Evolutionary conservation across 2,329 filamentous ascomycete genomes (phyloP).

Genomic region (Helotiales sp.): DNA sequence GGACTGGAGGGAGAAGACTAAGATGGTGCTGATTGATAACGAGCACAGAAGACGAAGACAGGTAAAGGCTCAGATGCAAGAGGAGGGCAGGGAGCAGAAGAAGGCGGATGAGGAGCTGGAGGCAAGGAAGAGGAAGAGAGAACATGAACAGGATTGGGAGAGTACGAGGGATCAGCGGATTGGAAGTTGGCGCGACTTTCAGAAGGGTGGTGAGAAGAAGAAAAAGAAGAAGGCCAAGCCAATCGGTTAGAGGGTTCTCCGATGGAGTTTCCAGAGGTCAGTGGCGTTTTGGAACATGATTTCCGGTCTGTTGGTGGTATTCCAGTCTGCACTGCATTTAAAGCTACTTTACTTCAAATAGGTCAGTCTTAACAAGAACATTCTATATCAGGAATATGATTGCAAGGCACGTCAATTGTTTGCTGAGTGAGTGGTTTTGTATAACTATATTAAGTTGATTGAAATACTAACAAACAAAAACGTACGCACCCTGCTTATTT

Average conservation of each 20-base stretch:
- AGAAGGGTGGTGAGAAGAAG: conserved; percentile 71
- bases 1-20: conserved; percentile 89
- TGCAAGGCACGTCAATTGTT: neutral
- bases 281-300: conserved; percentile 15
- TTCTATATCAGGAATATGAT: neutral
- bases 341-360: neutral
- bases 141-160: conserved; percentile 96
- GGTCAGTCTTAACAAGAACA: neutral
- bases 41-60: conserved; percentile 84
- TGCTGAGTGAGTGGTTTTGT: neutral
- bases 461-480: conserved; percentile 3
- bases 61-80: conserved; percentile 92
- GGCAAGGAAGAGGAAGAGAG: conserved; percentile 80
- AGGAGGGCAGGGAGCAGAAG: conserved; percentile 88
- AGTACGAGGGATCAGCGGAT: conserved; percentile 89
- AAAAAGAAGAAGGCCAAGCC: conserved; percentile 64
- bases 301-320: neutral
- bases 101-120: conserved; percentile 86
- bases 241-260: conserved; percentile 33
- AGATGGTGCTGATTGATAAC: conserved; percentile 89
- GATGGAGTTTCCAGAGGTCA: conserved; percentile 17
- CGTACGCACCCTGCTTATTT: neutral
- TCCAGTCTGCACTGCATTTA: neutral
- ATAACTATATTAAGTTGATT: neutral
- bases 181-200: conserved; percentile 90